Conservation (phyloP, 164 flowering plant genomes). For the Protea cynaroides region DNA sequence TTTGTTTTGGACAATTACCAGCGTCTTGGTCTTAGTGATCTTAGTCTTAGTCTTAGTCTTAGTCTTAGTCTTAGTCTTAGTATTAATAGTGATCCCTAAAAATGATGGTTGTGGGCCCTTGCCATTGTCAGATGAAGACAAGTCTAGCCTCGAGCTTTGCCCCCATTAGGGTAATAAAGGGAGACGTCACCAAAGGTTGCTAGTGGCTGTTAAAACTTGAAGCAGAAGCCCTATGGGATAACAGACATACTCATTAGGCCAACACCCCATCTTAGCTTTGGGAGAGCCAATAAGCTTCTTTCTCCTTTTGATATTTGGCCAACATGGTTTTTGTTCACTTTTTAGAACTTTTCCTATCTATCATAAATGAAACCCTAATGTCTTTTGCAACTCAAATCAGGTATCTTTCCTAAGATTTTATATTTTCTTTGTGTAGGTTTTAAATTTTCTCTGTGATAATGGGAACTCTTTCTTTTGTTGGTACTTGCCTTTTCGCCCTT, state of each 20-base stretch:
- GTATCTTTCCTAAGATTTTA: conserved; percentile 19
- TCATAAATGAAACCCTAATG: conserved; percentile 16
- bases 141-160: conserved; percentile 9
- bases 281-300: conserved; percentile 12
- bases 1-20: no score
- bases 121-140: conserved; percentile 15
- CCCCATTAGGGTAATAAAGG: conserved; percentile 2
- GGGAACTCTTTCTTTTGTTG: neutral
- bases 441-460: conserved; percentile 4
- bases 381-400: conserved; percentile 22
- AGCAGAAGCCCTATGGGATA: conserved; percentile 10
- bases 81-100: neutral
- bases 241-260: conserved; percentile 25
- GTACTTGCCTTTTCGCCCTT: conserved; percentile 1
- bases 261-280: conserved; percentile 18
- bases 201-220: conserved; percentile 12
- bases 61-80: no score
- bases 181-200: neutral
- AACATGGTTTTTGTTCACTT: conserved; percentile 14
- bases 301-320: conserved; percentile 8
- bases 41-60: no score
- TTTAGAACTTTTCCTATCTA: conserved; percentile 19
- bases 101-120: conserved; percentile 9
- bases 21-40: no score
- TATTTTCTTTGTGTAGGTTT: neutral